A percentile compares a stretch with the other conserved stretches of the same genome.
phyloP scores from a whole-genome alignment of 805 yeast species.

The Millerago galiae region DNA sequence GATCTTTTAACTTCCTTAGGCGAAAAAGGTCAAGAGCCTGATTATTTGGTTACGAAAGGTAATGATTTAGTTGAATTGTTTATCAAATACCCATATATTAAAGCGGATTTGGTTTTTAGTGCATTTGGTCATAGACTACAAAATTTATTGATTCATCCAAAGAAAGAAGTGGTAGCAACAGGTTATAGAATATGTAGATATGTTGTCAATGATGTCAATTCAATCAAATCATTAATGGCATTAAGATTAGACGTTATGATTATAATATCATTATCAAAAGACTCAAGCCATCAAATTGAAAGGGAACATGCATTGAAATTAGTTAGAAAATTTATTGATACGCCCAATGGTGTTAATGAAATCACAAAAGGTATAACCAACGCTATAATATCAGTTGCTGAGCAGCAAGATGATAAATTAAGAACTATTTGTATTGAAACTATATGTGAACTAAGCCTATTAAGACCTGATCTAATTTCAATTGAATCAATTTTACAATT shows the following conservation, averaged over 20 bases:
- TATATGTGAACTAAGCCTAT: conserved; percentile 41
- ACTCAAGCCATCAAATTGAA: conserved; percentile 49
- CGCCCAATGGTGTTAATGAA: conserved; percentile 45
- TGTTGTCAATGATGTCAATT: conserved; percentile 46
- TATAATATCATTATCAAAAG: conserved; percentile 58
- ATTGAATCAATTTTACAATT: conserved; percentile 37
- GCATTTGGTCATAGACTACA: conserved; percentile 55
- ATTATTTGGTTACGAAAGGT: conserved; percentile 48
- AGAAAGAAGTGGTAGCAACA: conserved; percentile 60
- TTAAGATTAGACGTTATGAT: conserved; percentile 57
- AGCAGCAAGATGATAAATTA: conserved; percentile 45
- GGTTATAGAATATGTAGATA: conserved; percentile 73
- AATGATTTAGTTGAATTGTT: conserved; percentile 59
- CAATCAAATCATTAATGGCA: conserved; percentile 47
- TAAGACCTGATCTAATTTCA: conserved; percentile 36
- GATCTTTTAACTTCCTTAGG: conserved; percentile 56
- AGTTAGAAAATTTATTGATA: conserved; percentile 53
- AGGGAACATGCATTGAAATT: conserved; percentile 73
- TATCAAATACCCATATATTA: conserved; percentile 50
- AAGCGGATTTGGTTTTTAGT: conserved; percentile 55
- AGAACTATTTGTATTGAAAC: conserved; percentile 47
- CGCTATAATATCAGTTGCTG: conserved; percentile 59
- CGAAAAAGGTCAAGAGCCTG: conserved; percentile 43
- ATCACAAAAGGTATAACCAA: conserved; percentile 59
- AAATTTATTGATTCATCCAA: conserved; percentile 48